Evolutionary conservation across 495 filamentous ascomycete genomes (phyloP).

Genomic region (Collariella sp.): DNA sequence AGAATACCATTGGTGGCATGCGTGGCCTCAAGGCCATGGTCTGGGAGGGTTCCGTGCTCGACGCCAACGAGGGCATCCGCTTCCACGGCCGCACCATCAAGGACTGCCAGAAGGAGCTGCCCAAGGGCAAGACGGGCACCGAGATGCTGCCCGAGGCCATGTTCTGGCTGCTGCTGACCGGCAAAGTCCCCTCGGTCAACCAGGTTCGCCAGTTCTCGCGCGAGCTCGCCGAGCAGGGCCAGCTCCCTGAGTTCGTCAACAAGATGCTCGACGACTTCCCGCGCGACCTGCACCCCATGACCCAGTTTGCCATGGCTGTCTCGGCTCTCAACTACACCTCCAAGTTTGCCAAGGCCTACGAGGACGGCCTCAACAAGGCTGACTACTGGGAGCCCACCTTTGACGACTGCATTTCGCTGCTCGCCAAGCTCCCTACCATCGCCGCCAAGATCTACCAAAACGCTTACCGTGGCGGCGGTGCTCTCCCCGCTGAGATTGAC

Average conservation of each 20-base stretch:
- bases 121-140: constrained; percentile 87
- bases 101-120: constrained; percentile 88
- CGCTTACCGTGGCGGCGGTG: constrained; percentile 65
- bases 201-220: constrained; percentile 77
- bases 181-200: constrained; percentile 71
- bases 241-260: constrained; percentile 74
- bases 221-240: constrained; percentile 78
- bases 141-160: constrained; percentile 99
- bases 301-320: constrained; percentile 89
- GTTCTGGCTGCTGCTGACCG: constrained; percentile 98
- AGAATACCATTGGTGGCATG: constrained; percentile 93
- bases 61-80: constrained; percentile 92
- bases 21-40: constrained; percentile 95
- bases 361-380: constrained; percentile 78
- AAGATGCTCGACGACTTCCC: constrained; percentile 90
- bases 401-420: constrained; percentile 86
- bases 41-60: constrained; percentile 97
- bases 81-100: constrained; percentile 98
- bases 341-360: constrained; percentile 87
- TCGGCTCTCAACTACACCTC: constrained; percentile 89
- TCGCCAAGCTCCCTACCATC: constrained; percentile 94
- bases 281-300: constrained; percentile 88
- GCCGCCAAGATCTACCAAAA: constrained; percentile 97
- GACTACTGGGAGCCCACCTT: constrained; percentile 99
- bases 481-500: constrained; percentile 70